Evolutionary conservation across 2,329 filamentous ascomycete genomes (phyloP).

Genomic region (Parasarocladium wereldwijsianum): DNA sequence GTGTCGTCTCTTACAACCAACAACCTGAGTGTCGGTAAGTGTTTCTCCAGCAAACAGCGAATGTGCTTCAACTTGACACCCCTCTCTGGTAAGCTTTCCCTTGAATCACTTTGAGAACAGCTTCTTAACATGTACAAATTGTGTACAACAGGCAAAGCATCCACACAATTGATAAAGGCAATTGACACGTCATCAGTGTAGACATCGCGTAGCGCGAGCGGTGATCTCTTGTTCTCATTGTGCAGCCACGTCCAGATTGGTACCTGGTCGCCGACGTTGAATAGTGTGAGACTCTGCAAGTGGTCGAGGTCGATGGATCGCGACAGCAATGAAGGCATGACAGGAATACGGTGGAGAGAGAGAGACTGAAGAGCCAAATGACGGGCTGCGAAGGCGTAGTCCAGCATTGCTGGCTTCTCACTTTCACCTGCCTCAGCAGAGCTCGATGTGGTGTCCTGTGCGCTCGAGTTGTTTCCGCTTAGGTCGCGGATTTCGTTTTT

Average conservation of each 20-base stretch:
- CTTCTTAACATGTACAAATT: slow-evolving; percentile 47
- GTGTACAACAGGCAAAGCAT: slow-evolving; percentile 35
- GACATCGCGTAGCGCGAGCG: slow-evolving; percentile 40
- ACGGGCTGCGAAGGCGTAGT: slow-evolving; percentile 42
- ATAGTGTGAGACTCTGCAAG: slow-evolving; percentile 41
- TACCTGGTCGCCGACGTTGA: slow-evolving; percentile 48
- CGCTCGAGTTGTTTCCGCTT: not conserved
- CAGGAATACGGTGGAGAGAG: slow-evolving; percentile 42
- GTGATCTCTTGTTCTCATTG: slow-evolving; percentile 35
- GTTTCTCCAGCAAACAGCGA: slow-evolving; percentile 39
- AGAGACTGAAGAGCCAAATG: slow-evolving; percentile 41
- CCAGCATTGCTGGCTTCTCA: slow-evolving; percentile 19
- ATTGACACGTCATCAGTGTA: slow-evolving; percentile 48
- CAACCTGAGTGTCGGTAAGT: slow-evolving; percentile 35
- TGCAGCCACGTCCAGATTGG: slow-evolving; percentile 43
- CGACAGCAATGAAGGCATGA: slow-evolving; percentile 41
- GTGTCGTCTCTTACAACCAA: slow-evolving; percentile 46
- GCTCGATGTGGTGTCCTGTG: not conserved
- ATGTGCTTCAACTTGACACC: slow-evolving; percentile 42
- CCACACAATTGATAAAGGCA: slow-evolving; percentile 37
- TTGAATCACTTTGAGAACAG: slow-evolving; percentile 31
- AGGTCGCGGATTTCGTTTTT: slow-evolving; percentile 2
- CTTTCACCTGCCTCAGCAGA: slow-evolving; percentile 4
- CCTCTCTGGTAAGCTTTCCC: slow-evolving; percentile 35
- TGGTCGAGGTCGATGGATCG: slow-evolving; percentile 40